A percentile compares a stretch with the other conserved stretches of the same genome.
These are phyloP conservation scores for Bipolaris gigantea DNA, from an alignment of 2,329 filamentous ascomycete genomes.

Conservation along the genomic window DNA sequence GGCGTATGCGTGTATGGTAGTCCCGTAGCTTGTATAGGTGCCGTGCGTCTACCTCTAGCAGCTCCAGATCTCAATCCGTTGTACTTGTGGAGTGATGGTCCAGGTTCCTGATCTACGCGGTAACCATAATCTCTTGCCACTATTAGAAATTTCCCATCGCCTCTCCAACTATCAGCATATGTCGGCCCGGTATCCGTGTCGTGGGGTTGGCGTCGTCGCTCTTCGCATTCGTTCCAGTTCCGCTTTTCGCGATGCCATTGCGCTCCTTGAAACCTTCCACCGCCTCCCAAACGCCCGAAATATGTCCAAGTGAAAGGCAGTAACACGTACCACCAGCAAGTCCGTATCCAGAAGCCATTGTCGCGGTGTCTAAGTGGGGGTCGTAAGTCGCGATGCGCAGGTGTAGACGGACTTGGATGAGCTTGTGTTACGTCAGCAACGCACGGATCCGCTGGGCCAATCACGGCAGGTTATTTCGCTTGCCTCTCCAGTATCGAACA, in stretches of 20 bases:
- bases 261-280: constrained; percentile 10
- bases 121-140: rapidly evolving
- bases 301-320: not conserved
- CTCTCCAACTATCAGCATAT: not conserved
- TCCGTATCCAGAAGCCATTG: constrained; percentile 82
- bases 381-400: constrained; percentile 10
- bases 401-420: constrained; percentile 12
- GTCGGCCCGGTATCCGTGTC: not conserved
- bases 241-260: constrained; percentile 26
- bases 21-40: not conserved
- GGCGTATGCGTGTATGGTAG: not conserved
- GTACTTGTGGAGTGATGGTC: not conserved
- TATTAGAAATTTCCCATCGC: too few species aligned
- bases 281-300: constrained; percentile 8
- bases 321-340: constrained; percentile 71
- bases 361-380: constrained; percentile 40
- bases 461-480: not conserved
- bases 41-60: not conserved
- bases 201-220: constrained; percentile 1
- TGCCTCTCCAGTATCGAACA: not conserved
- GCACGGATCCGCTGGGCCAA: constrained; percentile 1
- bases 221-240: constrained; percentile 9
- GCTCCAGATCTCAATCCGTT: not conserved
- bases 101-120: not conserved
- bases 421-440: constrained; percentile 14